These are phyloP conservation scores for Solanum sejunctum DNA, from an alignment of 257 asterid genomes.

Conservation along the genomic window DNA sequence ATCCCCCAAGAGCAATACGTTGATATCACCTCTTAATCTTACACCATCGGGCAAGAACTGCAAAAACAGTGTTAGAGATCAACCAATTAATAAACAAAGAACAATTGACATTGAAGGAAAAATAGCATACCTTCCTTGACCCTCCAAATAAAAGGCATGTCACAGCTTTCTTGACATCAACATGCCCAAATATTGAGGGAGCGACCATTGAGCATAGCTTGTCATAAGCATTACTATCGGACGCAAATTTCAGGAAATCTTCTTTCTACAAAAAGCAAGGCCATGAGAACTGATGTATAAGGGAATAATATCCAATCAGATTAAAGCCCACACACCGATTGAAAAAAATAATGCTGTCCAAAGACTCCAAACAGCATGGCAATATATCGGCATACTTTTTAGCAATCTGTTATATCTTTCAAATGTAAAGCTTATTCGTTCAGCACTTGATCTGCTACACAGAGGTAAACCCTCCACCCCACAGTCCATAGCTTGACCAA, in stretches of 20 bases:
- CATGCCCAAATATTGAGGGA: slow-evolving; percentile 92
- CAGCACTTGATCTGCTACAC: not conserved
- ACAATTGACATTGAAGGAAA: not conserved
- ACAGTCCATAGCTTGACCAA: not conserved
- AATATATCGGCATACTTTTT: not conserved
- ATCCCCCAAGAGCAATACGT: slow-evolving; percentile 92
- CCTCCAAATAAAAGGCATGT: slow-evolving; percentile 98
- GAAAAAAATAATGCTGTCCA: not conserved
- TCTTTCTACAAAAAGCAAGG: slow-evolving; percentile 24
- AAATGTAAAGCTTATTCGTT: not conserved
- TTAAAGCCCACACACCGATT: not conserved
- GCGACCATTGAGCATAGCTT: slow-evolving; percentile 84
- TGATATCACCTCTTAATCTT: slow-evolving; percentile 93
- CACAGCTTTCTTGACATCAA: slow-evolving; percentile 87
- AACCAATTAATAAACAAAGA: not conserved
- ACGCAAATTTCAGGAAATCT: slow-evolving; percentile 86
- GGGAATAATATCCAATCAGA: not conserved
- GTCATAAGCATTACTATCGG: slow-evolving; percentile 62
- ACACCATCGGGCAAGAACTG: slow-evolving; percentile 96
- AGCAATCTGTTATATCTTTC: not conserved
- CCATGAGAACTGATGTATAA: not conserved
- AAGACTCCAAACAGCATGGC: not conserved
- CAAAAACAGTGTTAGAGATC: slow-evolving; percentile 6
- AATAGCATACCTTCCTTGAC: slow-evolving; percentile 65
- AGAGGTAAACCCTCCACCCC: not conserved